A percentile compares a stretch with the other conserved stretches of the same genome.
These are phyloP conservation scores for Zygosaccharomyces lentus DNA, from an alignment of 805 yeast genomes.

Conservation along the genomic window DNA sequence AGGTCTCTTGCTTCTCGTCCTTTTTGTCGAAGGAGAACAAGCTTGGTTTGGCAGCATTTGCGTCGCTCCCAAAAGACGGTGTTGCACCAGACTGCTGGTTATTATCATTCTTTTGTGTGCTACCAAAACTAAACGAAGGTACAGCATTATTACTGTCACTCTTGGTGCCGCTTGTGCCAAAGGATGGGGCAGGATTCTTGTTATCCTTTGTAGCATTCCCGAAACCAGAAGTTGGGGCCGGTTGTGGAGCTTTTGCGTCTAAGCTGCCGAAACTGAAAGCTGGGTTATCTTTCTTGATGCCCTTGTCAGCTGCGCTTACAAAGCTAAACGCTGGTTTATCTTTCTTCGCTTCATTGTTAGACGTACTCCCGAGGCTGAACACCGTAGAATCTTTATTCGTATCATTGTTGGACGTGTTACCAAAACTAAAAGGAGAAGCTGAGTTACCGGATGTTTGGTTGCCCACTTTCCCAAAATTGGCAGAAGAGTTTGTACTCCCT, in stretches of 20 bases:
- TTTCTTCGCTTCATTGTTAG: slow-evolving; percentile 1
- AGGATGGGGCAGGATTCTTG: background rate
- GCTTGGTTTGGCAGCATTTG: slow-evolving; percentile 7
- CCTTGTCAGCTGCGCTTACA: slow-evolving; percentile 7
- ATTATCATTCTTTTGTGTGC: slow-evolving; percentile 14
- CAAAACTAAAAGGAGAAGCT: slow-evolving; percentile 2
- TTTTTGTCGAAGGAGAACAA: slow-evolving; percentile 13
- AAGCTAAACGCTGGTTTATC: slow-evolving; percentile 3
- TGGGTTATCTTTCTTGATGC: slow-evolving; percentile 3
- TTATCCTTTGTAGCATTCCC: slow-evolving; percentile 10
- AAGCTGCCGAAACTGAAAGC: slow-evolving; percentile 1
- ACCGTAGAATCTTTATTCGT: background rate
- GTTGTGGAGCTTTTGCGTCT: slow-evolving; percentile 6
- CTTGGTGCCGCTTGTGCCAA: background rate
- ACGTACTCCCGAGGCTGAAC: slow-evolving; percentile 2
- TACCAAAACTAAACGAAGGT: slow-evolving; percentile 19
- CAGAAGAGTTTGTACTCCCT: background rate
- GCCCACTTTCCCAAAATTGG: background rate
- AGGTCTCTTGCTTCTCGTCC: slow-evolving; percentile 7
- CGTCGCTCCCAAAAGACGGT: slow-evolving; percentile 17
- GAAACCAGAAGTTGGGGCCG: slow-evolving; percentile 13
- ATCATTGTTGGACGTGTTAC: slow-evolving; percentile 1
- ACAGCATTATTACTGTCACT: slow-evolving; percentile 6
- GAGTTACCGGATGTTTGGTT: background rate
- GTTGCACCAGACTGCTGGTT: slow-evolving; percentile 12